Base-by-base conservation (phyloP, 495 filamentous ascomycete species). In the Hyaloscypha finlandica region DNA sequence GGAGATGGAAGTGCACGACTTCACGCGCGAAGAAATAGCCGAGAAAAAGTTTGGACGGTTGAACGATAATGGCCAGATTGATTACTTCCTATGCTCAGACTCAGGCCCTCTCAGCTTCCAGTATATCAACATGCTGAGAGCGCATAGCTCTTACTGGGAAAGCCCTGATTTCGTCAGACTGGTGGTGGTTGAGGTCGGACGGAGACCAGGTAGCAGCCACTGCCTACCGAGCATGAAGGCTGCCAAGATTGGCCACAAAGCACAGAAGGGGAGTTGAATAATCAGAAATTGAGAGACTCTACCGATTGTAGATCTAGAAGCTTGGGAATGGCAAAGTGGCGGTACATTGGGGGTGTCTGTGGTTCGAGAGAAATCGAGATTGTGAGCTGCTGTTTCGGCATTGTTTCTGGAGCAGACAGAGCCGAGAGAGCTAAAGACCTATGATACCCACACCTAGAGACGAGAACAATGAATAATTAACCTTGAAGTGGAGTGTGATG, bases 61-160 rank as follows among this genome's bases (percentile, higher is more conserved):
- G 4, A 99, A 99, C 68, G 95, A 98, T 68, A 97, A 97, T 66
- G 93, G 92, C 0, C 95, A 97, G 77, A 87, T 99, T 42, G 95
- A 99, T 75, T 99, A 86, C 73, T 96, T 87, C 66, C 77, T 99
- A 4, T 86, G 86, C 53, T 91, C 91, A 53, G 90, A 91, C 0
- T 87, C 90, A 25, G 92, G 94, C 0, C 85, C 93, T 4, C 80
- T 98, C 32, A 94, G 96, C 77, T 91, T 97, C 61, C 94, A 97
- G 80, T 99, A 99, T 75, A 76, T 97, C 4, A 97, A 96, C 69
- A 99, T 99, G 94, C 77, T 99, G 66, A 91, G 92, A 64, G 95
- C 95, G n/a, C 95, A 99, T 77, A 93, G 91, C 65, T 92, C 90
- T 68, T 99, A 99, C 72, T 98, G 95, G 95, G 84, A 85, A 11